Evolutionary conservation across 306 rosid species (phyloP).

Genomic region (Cyclanthera cordifolia): DNA sequence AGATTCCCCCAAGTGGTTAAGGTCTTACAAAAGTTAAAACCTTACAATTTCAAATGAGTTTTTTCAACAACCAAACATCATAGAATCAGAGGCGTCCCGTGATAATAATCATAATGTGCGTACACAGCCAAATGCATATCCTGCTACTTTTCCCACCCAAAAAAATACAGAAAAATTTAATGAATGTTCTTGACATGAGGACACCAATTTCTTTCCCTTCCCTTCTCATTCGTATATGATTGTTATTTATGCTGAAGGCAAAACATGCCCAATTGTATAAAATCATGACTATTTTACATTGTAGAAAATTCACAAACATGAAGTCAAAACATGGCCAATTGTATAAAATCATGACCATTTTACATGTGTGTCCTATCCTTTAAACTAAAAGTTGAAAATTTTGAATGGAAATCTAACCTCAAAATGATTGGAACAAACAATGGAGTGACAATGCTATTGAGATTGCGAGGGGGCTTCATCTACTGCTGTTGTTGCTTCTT

Average conservation of each 20-base stretch:
- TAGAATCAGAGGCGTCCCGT: no score
- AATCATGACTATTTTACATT: neutral
- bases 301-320: neutral
- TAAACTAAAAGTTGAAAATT: neutral
- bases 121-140: no score
- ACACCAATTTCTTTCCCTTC: neutral
- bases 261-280: neutral
- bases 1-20: no score
- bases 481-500: conserved; percentile 14
- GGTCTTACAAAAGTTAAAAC: no score
- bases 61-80: no score
- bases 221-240: neutral
- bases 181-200: neutral
- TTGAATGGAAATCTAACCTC: neutral
- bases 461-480: neutral
- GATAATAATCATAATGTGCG: no score
- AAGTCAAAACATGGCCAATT: conserved; percentile 8
- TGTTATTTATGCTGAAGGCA: neutral
- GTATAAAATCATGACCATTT: neutral
- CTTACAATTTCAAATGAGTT: no score
- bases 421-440: neutral
- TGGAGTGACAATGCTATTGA: neutral
- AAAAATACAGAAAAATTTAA: neutral
- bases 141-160: neutral
- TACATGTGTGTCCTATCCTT: neutral